phyloP scores from a whole-genome alignment of 2,329 filamentous ascomycete species.

The Fusarium falciforme region DNA sequence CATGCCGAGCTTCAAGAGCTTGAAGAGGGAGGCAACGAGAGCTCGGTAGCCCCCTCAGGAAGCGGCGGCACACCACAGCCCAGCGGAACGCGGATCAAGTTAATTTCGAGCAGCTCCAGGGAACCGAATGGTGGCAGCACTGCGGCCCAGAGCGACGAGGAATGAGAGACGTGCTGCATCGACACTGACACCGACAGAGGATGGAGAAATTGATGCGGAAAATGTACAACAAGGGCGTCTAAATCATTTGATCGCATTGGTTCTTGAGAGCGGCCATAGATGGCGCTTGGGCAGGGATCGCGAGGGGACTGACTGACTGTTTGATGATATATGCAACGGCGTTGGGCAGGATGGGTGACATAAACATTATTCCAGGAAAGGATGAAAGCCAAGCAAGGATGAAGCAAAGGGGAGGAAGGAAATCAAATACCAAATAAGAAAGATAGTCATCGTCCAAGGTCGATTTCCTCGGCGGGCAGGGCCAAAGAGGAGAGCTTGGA shows the following conservation, averaged over 20 bases:
- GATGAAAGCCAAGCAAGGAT: conserved; percentile 29
- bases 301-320: conserved; percentile 42
- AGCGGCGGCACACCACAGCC: conserved; percentile 74
- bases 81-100: conserved; percentile 75
- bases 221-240: background rate
- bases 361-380: conserved; percentile 42
- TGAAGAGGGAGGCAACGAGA: conserved; percentile 58
- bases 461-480: conserved; percentile 11
- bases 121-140: conserved; percentile 54
- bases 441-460: conserved; percentile 22
- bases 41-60: conserved; percentile 62
- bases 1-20: conserved; percentile 67
- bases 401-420: conserved; percentile 13
- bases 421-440: conserved; percentile 45
- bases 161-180: conserved; percentile 48
- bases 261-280: conserved; percentile 13
- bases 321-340: conserved; percentile 49
- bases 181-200: background rate
- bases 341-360: conserved; percentile 44
- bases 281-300: conserved; percentile 26
- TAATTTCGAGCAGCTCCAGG: conserved; percentile 61
- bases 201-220: conserved; percentile 9
- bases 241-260: background rate
- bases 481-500: conserved; percentile 7
- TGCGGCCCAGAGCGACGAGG: conserved; percentile 64